phyloP scores from a whole-genome alignment of 2,329 filamentous ascomycete genomes.

The Monilinia laxa region DNA sequence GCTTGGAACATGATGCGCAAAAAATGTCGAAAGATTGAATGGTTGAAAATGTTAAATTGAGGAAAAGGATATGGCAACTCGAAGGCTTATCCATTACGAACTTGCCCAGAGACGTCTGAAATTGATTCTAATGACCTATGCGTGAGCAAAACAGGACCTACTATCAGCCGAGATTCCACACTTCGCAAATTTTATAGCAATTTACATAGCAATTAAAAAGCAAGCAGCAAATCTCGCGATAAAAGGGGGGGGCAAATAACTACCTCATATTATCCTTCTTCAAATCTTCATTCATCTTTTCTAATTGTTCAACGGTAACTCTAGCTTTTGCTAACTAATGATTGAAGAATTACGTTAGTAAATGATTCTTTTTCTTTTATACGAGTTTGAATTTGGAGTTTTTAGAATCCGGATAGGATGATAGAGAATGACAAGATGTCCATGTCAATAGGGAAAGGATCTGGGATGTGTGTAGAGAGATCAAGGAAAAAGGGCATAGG shows the following conservation, averaged over 20 bases:
- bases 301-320: constrained; percentile 42
- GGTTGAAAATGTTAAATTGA: background rate
- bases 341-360: constrained; percentile 31
- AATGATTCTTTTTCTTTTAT: constrained; percentile 3
- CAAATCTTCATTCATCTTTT: constrained; percentile 57
- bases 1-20: constrained; percentile 10
- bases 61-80: background rate
- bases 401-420: background rate
- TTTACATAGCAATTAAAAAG: constrained; percentile 20
- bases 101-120: constrained; percentile 23
- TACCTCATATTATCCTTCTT: constrained; percentile 52
- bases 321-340: constrained; percentile 40
- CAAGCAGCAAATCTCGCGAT: constrained; percentile 21
- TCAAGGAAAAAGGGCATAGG: constrained; percentile 10
- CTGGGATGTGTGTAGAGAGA: background rate
- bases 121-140: constrained; percentile 25
- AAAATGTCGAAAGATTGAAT: background rate
- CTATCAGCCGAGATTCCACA: constrained; percentile 20
- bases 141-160: constrained; percentile 21
- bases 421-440: background rate
- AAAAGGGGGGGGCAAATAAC: constrained; percentile 14
- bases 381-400: background rate
- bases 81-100: constrained; percentile 11
- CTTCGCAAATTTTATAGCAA: constrained; percentile 19
- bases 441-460: background rate